Conservation (phyloP, 1,139 yeast species). For the Yamadazyma blattariae region DNA sequence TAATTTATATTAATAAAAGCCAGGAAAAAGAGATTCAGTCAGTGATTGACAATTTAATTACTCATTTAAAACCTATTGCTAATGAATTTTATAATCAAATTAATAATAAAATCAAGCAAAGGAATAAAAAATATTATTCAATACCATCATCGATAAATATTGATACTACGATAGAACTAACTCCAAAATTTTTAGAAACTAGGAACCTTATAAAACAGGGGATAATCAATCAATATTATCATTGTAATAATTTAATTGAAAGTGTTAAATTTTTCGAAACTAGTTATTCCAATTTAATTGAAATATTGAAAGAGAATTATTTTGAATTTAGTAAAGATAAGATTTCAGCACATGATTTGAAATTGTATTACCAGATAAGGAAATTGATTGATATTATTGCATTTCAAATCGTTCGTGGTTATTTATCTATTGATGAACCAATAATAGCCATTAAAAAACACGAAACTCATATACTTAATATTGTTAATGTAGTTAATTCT, state of each 20-base stretch:
- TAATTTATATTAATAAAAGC: constrained; percentile 18
- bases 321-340: constrained; percentile 13
- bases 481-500: constrained; percentile 15
- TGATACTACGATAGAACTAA: constrained; percentile 30
- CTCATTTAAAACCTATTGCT: constrained; percentile 28
- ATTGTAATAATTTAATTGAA: constrained; percentile 34
- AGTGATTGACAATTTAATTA: constrained; percentile 26
- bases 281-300: constrained; percentile 33
- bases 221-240: constrained; percentile 30
- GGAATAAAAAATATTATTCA: constrained; percentile 38
- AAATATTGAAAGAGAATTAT: constrained; percentile 21
- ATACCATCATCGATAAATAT: constrained; percentile 25
- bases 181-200: constrained; percentile 40
- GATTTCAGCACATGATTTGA: constrained; percentile 27
- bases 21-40: constrained; percentile 27
- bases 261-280: constrained; percentile 29
- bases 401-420: constrained; percentile 60
- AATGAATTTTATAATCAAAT: constrained; percentile 33
- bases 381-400: constrained; percentile 57
- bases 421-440: constrained; percentile 60
- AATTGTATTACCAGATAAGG: constrained; percentile 34
- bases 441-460: constrained; percentile 63
- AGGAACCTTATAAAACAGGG: constrained; percentile 40
- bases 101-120: constrained; percentile 31
- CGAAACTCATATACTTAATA: constrained; percentile 54